Conservation (phyloP, 768 basidiomycete species). For the Pisolithus orientalis region DNA sequence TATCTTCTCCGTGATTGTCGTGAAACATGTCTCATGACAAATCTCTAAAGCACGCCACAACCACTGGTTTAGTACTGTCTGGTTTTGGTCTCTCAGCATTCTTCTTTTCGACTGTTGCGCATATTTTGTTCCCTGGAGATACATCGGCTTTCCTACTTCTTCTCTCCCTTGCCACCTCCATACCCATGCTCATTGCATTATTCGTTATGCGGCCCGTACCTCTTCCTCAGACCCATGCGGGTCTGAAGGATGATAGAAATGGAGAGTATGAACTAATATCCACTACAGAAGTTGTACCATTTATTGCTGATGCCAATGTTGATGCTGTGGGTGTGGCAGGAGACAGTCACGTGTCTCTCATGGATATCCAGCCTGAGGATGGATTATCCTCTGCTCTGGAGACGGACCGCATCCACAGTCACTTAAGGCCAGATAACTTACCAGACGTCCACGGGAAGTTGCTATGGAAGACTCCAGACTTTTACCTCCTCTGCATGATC, state of each 20-base stretch:
- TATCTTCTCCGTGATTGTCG: not conserved
- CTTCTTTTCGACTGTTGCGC: slow-evolving; percentile 71
- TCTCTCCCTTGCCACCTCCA: slow-evolving; percentile 64
- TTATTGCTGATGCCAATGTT: not conserved
- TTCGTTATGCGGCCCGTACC: slow-evolving; percentile 64
- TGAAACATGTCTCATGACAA: not conserved
- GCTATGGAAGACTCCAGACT: slow-evolving; percentile 49
- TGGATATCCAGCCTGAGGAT: not conserved
- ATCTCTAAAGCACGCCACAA: slow-evolving; percentile 50
- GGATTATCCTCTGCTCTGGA: not conserved
- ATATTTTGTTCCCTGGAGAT: slow-evolving; percentile 62
- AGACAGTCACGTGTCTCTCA: not conserved
- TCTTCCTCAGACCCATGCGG: slow-evolving; percentile 16
- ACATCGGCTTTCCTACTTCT: slow-evolving; percentile 69
- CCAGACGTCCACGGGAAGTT: slow-evolving; percentile 51
- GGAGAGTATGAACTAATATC: not conserved
- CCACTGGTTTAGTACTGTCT: slow-evolving; percentile 69
- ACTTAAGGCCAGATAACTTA: slow-evolving; percentile 17
- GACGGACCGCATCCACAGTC: not conserved
- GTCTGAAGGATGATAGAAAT: slow-evolving; percentile 27
- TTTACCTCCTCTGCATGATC: slow-evolving; percentile 56
- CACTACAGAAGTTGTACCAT: not conserved
- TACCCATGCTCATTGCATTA: slow-evolving; percentile 69
- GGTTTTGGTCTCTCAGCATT: slow-evolving; percentile 87
- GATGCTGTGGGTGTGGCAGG: not conserved